Conservation (phyloP, 129 eudicot species). For the Centrapalus pauciflorus region DNA sequence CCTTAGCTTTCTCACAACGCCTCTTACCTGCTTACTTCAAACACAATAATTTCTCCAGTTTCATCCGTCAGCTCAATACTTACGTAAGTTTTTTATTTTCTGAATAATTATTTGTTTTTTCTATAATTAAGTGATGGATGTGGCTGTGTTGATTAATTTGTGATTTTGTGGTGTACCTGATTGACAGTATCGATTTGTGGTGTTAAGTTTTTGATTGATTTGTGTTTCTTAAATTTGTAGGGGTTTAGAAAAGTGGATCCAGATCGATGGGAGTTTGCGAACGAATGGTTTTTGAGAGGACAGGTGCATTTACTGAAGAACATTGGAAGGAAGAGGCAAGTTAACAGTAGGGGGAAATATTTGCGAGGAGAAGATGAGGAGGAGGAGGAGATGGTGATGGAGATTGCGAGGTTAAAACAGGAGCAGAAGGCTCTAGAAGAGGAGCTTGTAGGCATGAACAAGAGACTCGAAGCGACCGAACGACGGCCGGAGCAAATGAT, state of each 20-base stretch:
- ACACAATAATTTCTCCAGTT: conserved; percentile 34
- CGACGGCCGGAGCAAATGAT: conserved; percentile 84
- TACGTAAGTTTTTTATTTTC: conserved; percentile 11
- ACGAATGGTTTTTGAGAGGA: conserved; percentile 40
- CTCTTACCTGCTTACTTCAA: conserved; percentile 31
- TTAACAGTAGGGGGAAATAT: neutral
- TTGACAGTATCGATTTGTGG: neutral
- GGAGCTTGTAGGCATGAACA: conserved; percentile 56
- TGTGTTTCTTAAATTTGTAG: conserved; percentile 22
- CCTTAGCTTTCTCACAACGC: conserved; percentile 25
- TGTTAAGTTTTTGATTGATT: neutral
- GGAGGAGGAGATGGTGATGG: conserved; percentile 40
- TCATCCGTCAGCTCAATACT: conserved; percentile 32
- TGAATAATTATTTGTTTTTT: neutral
- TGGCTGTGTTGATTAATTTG: neutral
- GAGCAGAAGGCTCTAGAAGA: conserved; percentile 62
- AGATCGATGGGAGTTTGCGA: conserved; percentile 54
- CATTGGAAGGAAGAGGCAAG: conserved; percentile 33
- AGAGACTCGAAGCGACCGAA: conserved; percentile 66
- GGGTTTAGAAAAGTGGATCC: conserved; percentile 48
- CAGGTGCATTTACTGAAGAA: conserved; percentile 40
- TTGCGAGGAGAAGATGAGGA: conserved; percentile 25
- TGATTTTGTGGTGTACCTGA: neutral
- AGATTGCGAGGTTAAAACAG: conserved; percentile 53
- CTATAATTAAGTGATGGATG: too few species aligned